These are phyloP conservation scores for Backusella liffmaniae DNA, from an alignment of 192 early-diverging fungal species.

Conservation along the genomic window DNA sequence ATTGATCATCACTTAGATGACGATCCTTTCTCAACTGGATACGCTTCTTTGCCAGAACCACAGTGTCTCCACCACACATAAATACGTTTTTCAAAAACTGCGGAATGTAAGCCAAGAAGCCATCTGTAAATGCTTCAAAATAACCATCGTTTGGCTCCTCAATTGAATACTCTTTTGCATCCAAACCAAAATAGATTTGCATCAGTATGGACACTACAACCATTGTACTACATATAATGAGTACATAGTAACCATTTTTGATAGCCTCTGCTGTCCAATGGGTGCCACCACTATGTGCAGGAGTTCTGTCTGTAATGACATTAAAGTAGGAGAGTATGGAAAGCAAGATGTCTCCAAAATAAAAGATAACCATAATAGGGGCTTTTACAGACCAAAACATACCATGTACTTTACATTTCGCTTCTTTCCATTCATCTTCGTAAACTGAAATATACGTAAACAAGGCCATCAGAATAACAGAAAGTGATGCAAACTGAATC, in stretches of 20 bases:
- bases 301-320: conserved; percentile 25
- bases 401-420: conserved; percentile 25
- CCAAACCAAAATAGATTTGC: conserved; percentile 29
- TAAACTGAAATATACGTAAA: conserved; percentile 36
- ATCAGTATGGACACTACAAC: conserved; percentile 24
- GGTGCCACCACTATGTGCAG: conserved; percentile 2
- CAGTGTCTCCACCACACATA: conserved; percentile 27
- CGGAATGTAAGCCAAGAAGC: conserved; percentile 31
- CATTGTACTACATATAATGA: conserved; percentile 33
- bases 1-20: conserved; percentile 18
- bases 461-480: conserved; percentile 34
- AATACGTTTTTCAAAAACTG: conserved; percentile 29
- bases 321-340: conserved; percentile 12
- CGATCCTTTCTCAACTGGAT: conserved; percentile 15
- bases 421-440: conserved; percentile 32
- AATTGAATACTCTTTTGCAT: conserved; percentile 19
- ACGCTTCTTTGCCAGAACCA: conserved; percentile 31
- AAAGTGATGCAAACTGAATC: conserved; percentile 35
- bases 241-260: conserved; percentile 32
- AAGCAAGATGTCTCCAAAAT: conserved; percentile 33
- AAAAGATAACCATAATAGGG: conserved; percentile 41
- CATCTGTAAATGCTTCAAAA: conserved; percentile 20
- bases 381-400: conserved; percentile 41
- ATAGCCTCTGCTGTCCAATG: conserved; percentile 32
- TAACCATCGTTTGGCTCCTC: conserved; percentile 11